Percentiles rank a stretch among this genome's conserved stretches.
Conservation (phyloP, 192 early-diverging fungal species). For the Haplosporangium gracile region DNA sequence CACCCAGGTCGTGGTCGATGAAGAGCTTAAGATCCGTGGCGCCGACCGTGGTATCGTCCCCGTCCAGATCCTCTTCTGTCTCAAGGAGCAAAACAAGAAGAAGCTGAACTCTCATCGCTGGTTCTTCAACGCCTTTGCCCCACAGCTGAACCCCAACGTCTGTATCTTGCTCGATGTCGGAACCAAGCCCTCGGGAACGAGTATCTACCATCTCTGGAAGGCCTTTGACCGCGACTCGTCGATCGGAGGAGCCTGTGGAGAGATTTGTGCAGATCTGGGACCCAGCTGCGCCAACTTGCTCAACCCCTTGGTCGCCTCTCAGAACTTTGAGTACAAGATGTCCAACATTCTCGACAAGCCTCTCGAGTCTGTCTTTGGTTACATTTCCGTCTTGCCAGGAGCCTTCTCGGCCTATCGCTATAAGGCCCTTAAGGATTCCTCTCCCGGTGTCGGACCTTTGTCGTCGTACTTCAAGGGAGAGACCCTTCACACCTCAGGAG, state of each 20-base stretch:
- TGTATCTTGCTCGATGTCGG: constrained; percentile 94
- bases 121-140: constrained; percentile 96
- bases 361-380: constrained; percentile 95
- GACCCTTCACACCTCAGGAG: constrained; percentile 78
- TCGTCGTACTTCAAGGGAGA: constrained; percentile 94
- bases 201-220: constrained; percentile 93
- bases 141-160: constrained; percentile 85
- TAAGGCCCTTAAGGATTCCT: constrained; percentile 80
- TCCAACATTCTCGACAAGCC: constrained; percentile 97
- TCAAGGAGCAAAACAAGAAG: constrained; percentile 95
- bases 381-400: constrained; percentile 95
- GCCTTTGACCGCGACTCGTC: constrained; percentile 83
- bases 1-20: constrained; percentile 78
- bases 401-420: constrained; percentile 96
- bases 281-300: constrained; percentile 75
- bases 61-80: constrained; percentile 90
- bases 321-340: constrained; percentile 99
- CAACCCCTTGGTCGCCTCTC: constrained; percentile 92
- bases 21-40: constrained; percentile 73
- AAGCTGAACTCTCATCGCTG: constrained; percentile 96
- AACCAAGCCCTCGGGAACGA: constrained; percentile 85
- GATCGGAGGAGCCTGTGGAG: constrained; percentile 93
- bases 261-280: constrained; percentile 91
- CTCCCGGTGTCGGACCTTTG: constrained; percentile 72
- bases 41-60: constrained; percentile 82